Base-by-base conservation (phyloP, 768 basidiomycete genomes). In the Russula vinacea region DNA sequence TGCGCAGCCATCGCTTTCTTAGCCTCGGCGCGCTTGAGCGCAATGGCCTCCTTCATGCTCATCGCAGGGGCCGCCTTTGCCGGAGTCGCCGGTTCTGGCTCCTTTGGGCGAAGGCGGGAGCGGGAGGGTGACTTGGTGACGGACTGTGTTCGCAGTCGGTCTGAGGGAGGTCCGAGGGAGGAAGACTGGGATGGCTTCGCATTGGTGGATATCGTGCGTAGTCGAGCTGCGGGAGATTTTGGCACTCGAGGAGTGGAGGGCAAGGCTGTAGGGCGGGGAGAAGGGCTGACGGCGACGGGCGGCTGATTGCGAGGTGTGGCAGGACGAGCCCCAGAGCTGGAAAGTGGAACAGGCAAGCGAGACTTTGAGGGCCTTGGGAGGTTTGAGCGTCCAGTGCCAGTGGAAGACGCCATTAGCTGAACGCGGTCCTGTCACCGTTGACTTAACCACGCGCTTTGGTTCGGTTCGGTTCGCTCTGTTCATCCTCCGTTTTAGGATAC, bases 21-120 rank as follows among this genome's bases (percentile, higher is more conserved):
- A 0, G 86, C 88, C 70, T 91, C 88, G 0, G 90, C 89, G 49
- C 90, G 80, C 66, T 83, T 89, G 51, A 90, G 76, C 2, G 90
- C 90, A 71, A 93, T 91, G 16, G 85, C 87, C 66, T 91, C 91
- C 69, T 85, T 85, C 66, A 92, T 81, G 70, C 81, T 90, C 35
- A 82, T 62, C 42, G 72, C 67, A 19, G 75, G 71, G 44, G 44
- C n/a, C 45, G 50, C 0, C 58, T 74, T 79, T 17, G 76, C 68
- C 19, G 80, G 62, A 40, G 68, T 72, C 8, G 44, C 9, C 2
- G 70, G 54, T 24, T 65, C 59, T 19, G 59, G 40, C 24, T 56
- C 59, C 32, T 51, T 57, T 37, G 17, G 11, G 10, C 49, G 59
- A 56, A 49, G 17, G 14, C 40, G 59, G 22, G 40, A 13, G 10